Evolutionary conservation across 805 yeast genomes (phyloP).

Genomic region (Spathaspora sp.): DNA sequence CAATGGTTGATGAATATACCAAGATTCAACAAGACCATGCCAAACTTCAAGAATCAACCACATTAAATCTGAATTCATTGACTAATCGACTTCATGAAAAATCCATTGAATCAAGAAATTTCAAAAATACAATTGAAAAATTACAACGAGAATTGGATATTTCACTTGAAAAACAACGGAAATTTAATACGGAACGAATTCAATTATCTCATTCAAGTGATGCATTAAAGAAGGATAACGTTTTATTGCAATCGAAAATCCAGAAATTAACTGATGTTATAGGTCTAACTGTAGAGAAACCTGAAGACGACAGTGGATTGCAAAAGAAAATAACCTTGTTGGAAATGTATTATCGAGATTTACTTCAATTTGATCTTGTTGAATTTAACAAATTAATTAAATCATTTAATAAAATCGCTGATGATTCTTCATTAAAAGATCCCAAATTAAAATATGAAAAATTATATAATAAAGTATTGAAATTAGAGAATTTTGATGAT

Average conservation of each 20-base stretch:
- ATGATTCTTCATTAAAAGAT: constrained; percentile 55
- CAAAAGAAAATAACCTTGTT: constrained; percentile 22
- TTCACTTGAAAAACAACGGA: constrained; percentile 43
- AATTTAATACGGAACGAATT: constrained; percentile 41
- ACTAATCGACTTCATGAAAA: constrained; percentile 19
- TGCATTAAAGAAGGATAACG: constrained; percentile 34
- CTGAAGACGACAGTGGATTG: constrained; percentile 3
- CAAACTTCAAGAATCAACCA: constrained; percentile 19
- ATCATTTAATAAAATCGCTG: constrained; percentile 52
- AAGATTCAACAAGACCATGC: constrained; percentile 15
- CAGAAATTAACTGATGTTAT: constrained; percentile 27
- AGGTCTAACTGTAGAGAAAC: background rate
- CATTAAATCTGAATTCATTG: constrained; percentile 18
- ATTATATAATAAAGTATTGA: background rate
- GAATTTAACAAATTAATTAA: constrained; percentile 49
- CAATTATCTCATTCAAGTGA: constrained; percentile 40
- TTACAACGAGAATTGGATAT: constrained; percentile 34
- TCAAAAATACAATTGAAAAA: constrained; percentile 17
- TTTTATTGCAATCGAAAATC: constrained; percentile 30
- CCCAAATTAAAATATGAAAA: constrained; percentile 44
- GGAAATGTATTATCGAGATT: constrained; percentile 40
- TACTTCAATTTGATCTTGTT: constrained; percentile 38
- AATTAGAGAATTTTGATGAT: constrained; percentile 9
- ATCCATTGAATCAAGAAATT: constrained; percentile 8
- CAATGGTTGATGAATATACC: constrained; percentile 23